These are phyloP conservation scores for Catharanthus roseus DNA, from an alignment of 257 asterid genomes.

Conservation along the genomic window DNA sequence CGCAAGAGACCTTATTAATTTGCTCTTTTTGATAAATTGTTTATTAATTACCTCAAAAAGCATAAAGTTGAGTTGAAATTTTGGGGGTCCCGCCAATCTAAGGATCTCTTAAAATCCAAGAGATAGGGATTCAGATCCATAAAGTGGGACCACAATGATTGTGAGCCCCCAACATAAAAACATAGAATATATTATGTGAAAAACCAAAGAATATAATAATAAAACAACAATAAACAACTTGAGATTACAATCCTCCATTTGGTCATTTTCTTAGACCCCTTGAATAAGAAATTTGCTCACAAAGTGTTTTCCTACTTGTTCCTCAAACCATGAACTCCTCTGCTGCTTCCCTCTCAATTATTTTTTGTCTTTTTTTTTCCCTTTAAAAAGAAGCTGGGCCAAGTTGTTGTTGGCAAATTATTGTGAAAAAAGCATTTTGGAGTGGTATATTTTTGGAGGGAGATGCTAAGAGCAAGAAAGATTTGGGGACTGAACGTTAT, in stretches of 20 bases:
- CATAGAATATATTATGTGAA: background rate
- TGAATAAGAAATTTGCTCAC: background rate
- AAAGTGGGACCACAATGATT: constrained; percentile 9
- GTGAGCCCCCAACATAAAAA: background rate
- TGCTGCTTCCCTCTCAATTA: background rate
- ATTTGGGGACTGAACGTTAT: too few species aligned
- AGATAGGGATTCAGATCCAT: constrained; percentile 3
- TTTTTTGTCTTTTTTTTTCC: too few species aligned
- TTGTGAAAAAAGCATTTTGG: too few species aligned
- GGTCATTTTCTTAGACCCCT: constrained; percentile 17
- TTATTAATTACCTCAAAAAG: too few species aligned
- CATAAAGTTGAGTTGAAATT: too few species aligned
- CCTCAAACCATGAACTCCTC: background rate
- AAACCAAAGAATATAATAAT: background rate
- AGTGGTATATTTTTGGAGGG: background rate
- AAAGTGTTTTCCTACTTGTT: background rate
- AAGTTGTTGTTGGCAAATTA: too few species aligned
- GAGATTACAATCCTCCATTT: background rate
- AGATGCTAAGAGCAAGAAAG: background rate
- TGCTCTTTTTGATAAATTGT: too few species aligned
- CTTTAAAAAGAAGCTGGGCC: too few species aligned
- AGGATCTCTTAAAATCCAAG: background rate
- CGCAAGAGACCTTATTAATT: too few species aligned
- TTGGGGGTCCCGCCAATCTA: constrained; percentile 1
- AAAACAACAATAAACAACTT: constrained; percentile 16